phyloP scores from a whole-genome alignment of 1,284 basidiomycete species.

The Rhodotorula sp. region DNA sequence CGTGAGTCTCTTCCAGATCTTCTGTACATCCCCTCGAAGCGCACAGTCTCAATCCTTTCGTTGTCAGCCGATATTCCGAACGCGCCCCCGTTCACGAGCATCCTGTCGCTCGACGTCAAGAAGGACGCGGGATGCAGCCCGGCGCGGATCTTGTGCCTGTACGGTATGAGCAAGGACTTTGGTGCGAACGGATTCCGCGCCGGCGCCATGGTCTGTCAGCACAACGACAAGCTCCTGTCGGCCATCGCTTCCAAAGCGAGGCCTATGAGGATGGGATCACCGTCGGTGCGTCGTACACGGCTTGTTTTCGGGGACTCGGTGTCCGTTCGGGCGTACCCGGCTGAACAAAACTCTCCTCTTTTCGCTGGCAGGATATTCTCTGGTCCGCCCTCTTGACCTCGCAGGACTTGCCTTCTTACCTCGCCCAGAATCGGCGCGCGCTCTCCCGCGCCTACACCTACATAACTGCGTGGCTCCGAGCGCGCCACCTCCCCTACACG shows the following conservation, averaged over 20 bases:
- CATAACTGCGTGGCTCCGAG: conserved; percentile 31
- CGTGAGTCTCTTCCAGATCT: neutral
- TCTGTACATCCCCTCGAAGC: neutral
- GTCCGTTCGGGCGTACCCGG: no score
- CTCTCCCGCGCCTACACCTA: conserved; percentile 33
- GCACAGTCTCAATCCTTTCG: no score
- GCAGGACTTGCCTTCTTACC: conserved; percentile 18
- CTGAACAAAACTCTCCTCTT: neutral
- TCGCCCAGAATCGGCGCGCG: conserved; percentile 25
- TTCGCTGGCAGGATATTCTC: conserved; percentile 26
- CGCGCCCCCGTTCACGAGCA: conserved; percentile 49
- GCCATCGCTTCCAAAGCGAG: conserved; percentile 20
- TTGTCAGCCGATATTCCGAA: conserved; percentile 39
- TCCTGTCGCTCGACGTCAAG: conserved; percentile 51
- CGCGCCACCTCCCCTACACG: conserved; percentile 27
- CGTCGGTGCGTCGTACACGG: conserved; percentile 23
- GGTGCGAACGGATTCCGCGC: conserved; percentile 53
- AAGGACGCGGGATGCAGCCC: conserved; percentile 50
- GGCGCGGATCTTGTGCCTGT: conserved; percentile 48
- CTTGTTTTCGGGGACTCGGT: neutral
- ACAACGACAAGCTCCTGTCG: conserved; percentile 49
- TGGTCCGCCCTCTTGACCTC: conserved; percentile 33
- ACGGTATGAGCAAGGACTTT: conserved; percentile 50
- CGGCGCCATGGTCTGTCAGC: conserved; percentile 50
- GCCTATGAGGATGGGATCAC: conserved; percentile 39